Evolutionary conservation across 495 filamentous ascomycete genomes (phyloP).

Genomic region (Penicillium antarcticum): DNA sequence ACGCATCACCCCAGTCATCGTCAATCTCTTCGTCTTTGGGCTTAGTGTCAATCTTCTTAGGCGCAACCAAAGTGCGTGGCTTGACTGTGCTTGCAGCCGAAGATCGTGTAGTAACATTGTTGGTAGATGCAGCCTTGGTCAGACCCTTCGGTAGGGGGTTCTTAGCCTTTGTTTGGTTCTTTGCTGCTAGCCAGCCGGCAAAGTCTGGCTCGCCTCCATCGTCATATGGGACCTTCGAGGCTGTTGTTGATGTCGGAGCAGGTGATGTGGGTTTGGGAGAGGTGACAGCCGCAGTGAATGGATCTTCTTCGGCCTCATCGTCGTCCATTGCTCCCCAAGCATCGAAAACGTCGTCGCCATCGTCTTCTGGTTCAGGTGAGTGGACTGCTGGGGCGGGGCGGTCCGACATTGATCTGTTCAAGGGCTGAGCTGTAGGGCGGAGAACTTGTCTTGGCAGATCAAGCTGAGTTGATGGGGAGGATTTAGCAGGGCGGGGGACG

Average conservation of each 20-base stretch:
- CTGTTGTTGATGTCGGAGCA: slow-evolving; percentile 26
- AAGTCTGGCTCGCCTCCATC: slow-evolving; percentile 90
- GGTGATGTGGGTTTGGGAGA: slow-evolving; percentile 31
- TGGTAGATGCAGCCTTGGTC: slow-evolving; percentile 47
- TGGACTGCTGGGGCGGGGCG: slow-evolving; percentile 44
- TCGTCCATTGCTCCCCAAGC: slow-evolving; percentile 73
- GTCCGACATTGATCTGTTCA: slow-evolving; percentile 38
- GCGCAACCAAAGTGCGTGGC: slow-evolving; percentile 30
- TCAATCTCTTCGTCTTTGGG: slow-evolving; percentile 48
- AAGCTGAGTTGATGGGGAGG: slow-evolving; percentile 52
- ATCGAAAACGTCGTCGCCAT: slow-evolving; percentile 56
- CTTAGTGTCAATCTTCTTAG: slow-evolving; percentile 49
- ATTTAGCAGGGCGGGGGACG: slow-evolving; percentile 41
- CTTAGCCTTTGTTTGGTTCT: slow-evolving; percentile 67
- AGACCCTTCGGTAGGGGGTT: slow-evolving; percentile 77
- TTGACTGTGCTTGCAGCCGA: slow-evolving; percentile 35
- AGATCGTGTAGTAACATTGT: slow-evolving; percentile 25
- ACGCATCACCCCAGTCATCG: slow-evolving; percentile 58
- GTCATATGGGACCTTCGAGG: slow-evolving; percentile 57
- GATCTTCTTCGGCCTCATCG: slow-evolving; percentile 48
- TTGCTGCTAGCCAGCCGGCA: slow-evolving; percentile 86
- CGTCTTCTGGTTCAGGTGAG: slow-evolving; percentile 31
- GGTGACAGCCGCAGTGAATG: slow-evolving; percentile 43
- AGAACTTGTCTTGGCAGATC: slow-evolving; percentile 28
- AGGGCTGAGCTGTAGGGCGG: slow-evolving; percentile 39